Evolutionary conservation across 331 rosid species (phyloP), one percentile per base, ranked within the genome.

Genomic region (Arachis monticola): DNA sequence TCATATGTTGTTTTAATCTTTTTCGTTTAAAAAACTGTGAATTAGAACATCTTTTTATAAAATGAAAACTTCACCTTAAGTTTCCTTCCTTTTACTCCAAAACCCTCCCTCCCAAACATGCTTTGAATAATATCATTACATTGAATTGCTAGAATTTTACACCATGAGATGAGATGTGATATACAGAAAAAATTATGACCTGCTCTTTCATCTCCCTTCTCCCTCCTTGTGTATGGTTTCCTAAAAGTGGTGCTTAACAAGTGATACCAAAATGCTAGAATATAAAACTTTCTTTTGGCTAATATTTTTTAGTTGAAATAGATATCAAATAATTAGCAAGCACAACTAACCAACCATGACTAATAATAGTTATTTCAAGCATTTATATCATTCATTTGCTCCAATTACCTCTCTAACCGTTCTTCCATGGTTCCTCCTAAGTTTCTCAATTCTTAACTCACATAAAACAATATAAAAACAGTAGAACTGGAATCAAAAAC

Each of bases 351-450:
- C 74, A 60, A 12, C 11, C 42, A 50, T 13, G 32, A 44, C 5
- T 10, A 66, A 27, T 7, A 66, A 56, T 14, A 44, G 47, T 30
- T 62, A 41, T 6, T 40, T 67, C 5, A 4, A 22, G 22, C 12
- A 60, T 51, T 10, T 7, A 79, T 38, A 30, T 40, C 76, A 51
- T 64, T 31, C 67, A 60, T 60, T 51, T 73, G 60, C 44, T 61
- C 68, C 7, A 8, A 51, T 9, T 13, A 7, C 46, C 47, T 60
- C 41, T 56, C 50, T 55, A 57, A 42, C 45, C 44, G 40, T 11
- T 64, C 5, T 46, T 57, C 62, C 62, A 57, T 53, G 32, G 48
- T 4, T 31, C 35, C 47, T 72, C 17, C 27, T 11, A 59, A 45
- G 77, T 45, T 60, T 31, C 14, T 8, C 7, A n/a, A 41, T 9